Percentiles rank a stretch among this genome's conserved stretches.
Conservation (phyloP, 441 rosid species). For the Gossypium laxum region DNA sequence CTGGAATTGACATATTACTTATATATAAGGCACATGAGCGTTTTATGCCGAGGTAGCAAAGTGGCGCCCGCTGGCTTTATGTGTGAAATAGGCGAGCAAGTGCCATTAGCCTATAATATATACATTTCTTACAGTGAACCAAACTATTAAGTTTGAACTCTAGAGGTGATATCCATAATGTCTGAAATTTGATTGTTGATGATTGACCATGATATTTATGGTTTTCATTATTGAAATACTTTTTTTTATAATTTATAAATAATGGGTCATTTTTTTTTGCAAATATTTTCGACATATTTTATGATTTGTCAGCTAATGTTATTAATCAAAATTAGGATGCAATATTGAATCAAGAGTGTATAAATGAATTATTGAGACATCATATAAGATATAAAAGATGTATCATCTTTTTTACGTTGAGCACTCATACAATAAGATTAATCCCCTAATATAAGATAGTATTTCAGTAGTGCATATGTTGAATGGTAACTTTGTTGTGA, state of each 20-base stretch:
- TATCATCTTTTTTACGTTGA: too few species aligned
- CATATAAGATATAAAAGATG: too few species aligned
- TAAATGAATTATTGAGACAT: too few species aligned
- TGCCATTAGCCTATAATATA: neutral
- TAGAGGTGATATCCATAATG: neutral
- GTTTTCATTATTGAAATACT: neutral
- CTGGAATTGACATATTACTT: neutral
- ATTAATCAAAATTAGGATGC: too few species aligned
- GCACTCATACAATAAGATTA: too few species aligned
- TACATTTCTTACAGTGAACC: neutral
- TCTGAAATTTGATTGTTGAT: neutral
- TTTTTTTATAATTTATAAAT: neutral
- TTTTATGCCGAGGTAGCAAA: neutral
- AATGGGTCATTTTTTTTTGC: too few species aligned
- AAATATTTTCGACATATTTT: neutral
- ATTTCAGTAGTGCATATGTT: too few species aligned
- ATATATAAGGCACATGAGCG: neutral
- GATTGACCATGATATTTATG: neutral
- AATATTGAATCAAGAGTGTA: too few species aligned
- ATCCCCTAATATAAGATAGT: too few species aligned
- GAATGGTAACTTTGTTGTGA: too few species aligned
- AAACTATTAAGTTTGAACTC: neutral
- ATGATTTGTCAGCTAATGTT: too few species aligned
- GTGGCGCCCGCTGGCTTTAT: conserved; percentile 1
- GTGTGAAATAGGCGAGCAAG: conserved; percentile 2